phyloP scores from a whole-genome alignment of 176 grass and related monocot species.

The Cenchrus americanus region DNA sequence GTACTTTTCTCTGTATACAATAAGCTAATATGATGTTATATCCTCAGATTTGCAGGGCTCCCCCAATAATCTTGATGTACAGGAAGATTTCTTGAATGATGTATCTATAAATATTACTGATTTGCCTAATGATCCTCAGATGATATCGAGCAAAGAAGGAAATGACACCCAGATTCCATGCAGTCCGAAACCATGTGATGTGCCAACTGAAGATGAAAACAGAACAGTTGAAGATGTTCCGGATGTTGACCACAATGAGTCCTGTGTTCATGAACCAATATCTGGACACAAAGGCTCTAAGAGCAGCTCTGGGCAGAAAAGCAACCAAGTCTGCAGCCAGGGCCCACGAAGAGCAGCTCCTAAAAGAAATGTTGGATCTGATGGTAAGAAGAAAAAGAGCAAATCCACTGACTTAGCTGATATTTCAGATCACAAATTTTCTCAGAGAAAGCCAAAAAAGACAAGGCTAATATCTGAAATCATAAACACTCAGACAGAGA shows the following conservation, averaged over 20 bases:
- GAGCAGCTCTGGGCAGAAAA: constrained; percentile 32
- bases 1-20: not conserved
- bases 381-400: constrained; percentile 41
- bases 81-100: constrained; percentile 32
- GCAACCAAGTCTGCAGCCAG: constrained; percentile 16
- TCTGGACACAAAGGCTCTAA: constrained; percentile 22
- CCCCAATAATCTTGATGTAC: constrained; percentile 13
- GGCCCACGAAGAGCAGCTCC: constrained; percentile 38
- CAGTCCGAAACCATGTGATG: constrained; percentile 36
- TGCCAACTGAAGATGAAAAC: constrained; percentile 32
- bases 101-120: not conserved
- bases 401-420: constrained; percentile 12
- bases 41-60: constrained; percentile 34
- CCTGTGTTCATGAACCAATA: constrained; percentile 29
- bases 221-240: constrained; percentile 27
- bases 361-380: constrained; percentile 38
- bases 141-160: constrained; percentile 26
- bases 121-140: constrained; percentile 36
- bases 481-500: constrained; percentile 28
- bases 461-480: constrained; percentile 65
- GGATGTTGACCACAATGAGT: constrained; percentile 36
- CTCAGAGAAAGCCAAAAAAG: constrained; percentile 59
- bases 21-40: constrained; percentile 20
- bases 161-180: not conserved
- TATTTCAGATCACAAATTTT: constrained; percentile 48